A percentile compares a stretch with the other conserved stretches of the same genome.
These are phyloP conservation scores for Solidago caesia DNA, from an alignment of 129 eudicot species.

Conservation along the genomic window DNA sequence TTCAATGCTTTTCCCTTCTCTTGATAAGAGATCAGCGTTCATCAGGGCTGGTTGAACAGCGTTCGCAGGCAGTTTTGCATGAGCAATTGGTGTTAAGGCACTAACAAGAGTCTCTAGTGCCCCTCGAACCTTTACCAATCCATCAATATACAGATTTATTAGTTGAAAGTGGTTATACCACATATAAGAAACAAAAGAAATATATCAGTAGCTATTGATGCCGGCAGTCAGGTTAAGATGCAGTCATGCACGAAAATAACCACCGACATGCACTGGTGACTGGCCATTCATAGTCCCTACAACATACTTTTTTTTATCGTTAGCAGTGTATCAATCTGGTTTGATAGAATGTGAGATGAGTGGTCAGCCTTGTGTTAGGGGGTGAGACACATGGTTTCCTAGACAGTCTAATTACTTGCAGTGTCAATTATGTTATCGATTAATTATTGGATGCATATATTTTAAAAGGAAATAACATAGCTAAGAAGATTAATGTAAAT, in stretches of 20 bases:
- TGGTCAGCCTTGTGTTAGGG: too few relatives aligned
- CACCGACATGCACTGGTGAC: background rate
- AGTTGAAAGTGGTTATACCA: slow-evolving; percentile 14
- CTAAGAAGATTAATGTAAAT: slow-evolving; percentile 15
- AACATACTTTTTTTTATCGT: too few relatives aligned
- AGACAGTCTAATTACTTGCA: too few relatives aligned
- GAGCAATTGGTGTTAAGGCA: slow-evolving; percentile 85
- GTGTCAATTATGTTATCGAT: too few relatives aligned
- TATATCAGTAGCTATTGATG: background rate
- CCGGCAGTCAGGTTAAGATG: background rate
- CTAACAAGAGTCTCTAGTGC: slow-evolving; percentile 89
- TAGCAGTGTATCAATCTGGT: too few relatives aligned
- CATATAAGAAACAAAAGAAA: background rate
- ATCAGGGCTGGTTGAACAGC: slow-evolving; percentile 86
- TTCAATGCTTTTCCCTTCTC: slow-evolving; percentile 86
- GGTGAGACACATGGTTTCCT: too few relatives aligned
- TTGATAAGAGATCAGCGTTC: slow-evolving; percentile 88
- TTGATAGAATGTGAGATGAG: too few relatives aligned
- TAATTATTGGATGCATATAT: background rate
- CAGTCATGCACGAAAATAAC: background rate
- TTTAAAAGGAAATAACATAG: background rate
- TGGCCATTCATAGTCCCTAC: background rate
- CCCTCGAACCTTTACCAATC: slow-evolving; percentile 73
- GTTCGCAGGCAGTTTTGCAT: slow-evolving; percentile 55
- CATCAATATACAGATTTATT: slow-evolving; percentile 26